phyloP scores from a whole-genome alignment of 75 land plant species.

The Adiantum capillusveneris region DNA sequence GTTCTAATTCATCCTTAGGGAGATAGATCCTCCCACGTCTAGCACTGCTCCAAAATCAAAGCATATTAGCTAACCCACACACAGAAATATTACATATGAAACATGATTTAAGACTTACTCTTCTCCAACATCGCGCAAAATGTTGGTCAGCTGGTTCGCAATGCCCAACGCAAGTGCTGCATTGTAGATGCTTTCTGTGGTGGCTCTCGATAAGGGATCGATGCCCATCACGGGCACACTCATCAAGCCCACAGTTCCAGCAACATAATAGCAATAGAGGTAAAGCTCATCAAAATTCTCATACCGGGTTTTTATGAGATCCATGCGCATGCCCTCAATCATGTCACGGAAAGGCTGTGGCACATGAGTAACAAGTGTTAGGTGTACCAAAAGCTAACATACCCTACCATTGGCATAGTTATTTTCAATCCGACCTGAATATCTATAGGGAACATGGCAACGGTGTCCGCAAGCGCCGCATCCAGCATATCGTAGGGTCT shows the following conservation, averaged over 20 bases:
- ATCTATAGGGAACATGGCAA: slow-evolving; percentile 62
- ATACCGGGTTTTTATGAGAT: slow-evolving; percentile 55
- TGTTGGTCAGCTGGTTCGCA: slow-evolving; percentile 73
- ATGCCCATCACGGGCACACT: slow-evolving; percentile 78
- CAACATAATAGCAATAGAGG: slow-evolving; percentile 70
- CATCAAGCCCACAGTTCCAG: slow-evolving; percentile 74
- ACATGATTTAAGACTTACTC: too few relatives aligned
- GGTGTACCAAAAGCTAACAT: not conserved
- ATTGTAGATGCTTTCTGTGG: slow-evolving; percentile 55
- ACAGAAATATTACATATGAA: too few relatives aligned
- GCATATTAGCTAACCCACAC: too few relatives aligned
- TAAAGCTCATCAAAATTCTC: slow-evolving; percentile 65
- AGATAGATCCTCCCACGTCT: slow-evolving; percentile 77
- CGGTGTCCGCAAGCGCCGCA: slow-evolving; percentile 80
- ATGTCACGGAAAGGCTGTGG: slow-evolving; percentile 65
- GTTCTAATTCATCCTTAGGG: slow-evolving; percentile 81
- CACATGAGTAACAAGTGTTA: too few relatives aligned
- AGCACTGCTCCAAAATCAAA: too few relatives aligned
- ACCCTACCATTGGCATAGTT: too few relatives aligned
- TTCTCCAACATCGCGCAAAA: slow-evolving; percentile 69
- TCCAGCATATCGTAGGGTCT: slow-evolving; percentile 84
- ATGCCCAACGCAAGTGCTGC: slow-evolving; percentile 63
- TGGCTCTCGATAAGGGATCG: slow-evolving; percentile 39
- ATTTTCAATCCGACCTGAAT: slow-evolving; percentile 50
- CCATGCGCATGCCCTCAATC: slow-evolving; percentile 75